Conservation (phyloP, 1,284 basidiomycete species). For the Puccinia novopanici region DNA sequence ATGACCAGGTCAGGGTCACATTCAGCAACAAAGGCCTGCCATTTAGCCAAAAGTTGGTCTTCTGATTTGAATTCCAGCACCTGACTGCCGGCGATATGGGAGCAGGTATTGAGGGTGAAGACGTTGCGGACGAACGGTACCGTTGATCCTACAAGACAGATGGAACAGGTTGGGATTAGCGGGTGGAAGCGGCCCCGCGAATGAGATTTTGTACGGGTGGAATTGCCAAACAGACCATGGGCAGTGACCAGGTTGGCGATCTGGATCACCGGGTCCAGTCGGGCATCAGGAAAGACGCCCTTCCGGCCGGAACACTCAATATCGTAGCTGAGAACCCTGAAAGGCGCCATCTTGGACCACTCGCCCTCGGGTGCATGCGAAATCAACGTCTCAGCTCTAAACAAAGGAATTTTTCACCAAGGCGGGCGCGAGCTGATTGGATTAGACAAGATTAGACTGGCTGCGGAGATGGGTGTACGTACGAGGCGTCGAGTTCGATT, state of each 20-base stretch:
- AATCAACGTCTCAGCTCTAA: constrained; percentile 76
- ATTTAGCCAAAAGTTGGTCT: constrained; percentile 70
- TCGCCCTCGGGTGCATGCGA: constrained; percentile 84
- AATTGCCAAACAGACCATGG: constrained; percentile 68
- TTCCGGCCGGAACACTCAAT: constrained; percentile 95
- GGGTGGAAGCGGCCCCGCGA: not conserved
- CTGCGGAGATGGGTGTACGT: constrained; percentile 54
- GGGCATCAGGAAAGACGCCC: constrained; percentile 88
- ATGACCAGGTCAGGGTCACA: constrained; percentile 91
- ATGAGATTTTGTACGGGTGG: not conserved
- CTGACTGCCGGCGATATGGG: constrained; percentile 90
- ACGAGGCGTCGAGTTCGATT: constrained; percentile 77
- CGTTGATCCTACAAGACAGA: constrained; percentile 68
- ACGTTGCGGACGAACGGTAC: constrained; percentile 91
- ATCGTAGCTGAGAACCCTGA: constrained; percentile 91
- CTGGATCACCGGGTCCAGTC: constrained; percentile 87
- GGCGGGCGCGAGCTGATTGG: no score
- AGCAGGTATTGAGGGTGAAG: constrained; percentile 90
- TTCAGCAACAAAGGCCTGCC: constrained; percentile 80
- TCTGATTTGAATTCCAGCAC: constrained; percentile 83
- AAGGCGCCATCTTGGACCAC: constrained; percentile 85
- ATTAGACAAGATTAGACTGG: no score
- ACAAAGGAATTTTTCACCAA: not conserved
- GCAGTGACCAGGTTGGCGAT: constrained; percentile 96
- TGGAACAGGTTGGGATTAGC: not conserved